Conservation (phyloP, 768 basidiomycete species). For the Rhodocollybia butyracea region DNA sequence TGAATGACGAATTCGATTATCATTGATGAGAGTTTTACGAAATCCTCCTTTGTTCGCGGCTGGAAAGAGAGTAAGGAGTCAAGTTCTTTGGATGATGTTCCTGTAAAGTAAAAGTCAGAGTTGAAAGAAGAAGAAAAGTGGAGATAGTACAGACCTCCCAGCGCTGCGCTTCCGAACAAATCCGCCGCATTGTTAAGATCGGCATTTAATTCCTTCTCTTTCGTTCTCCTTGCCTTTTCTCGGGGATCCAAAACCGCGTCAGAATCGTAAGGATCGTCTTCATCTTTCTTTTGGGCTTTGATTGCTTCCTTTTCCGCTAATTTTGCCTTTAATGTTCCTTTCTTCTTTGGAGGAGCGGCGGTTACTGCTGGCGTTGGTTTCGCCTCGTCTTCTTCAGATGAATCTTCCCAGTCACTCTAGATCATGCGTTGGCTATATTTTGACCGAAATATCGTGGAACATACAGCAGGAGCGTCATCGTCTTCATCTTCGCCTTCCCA, state of each 20-base stretch:
- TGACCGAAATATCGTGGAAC: slow-evolving; percentile 23
- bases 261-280: slow-evolving; percentile 54
- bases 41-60: slow-evolving; percentile 90
- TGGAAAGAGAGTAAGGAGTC: slow-evolving; percentile 72
- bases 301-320: slow-evolving; percentile 88
- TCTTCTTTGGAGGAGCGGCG: slow-evolving; percentile 81
- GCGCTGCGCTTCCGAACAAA: slow-evolving; percentile 67
- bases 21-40: slow-evolving; percentile 64
- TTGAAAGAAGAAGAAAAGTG: not conserved
- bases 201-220: slow-evolving; percentile 78
- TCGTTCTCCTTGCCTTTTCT: slow-evolving; percentile 73
- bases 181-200: slow-evolving; percentile 85
- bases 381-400: slow-evolving; percentile 74
- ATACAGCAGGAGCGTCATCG: slow-evolving; percentile 70
- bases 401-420: slow-evolving; percentile 95
- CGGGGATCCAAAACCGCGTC: slow-evolving; percentile 77
- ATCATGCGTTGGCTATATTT: not conserved
- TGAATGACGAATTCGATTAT: slow-evolving; percentile 77
- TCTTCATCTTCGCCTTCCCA: slow-evolving; percentile 95
- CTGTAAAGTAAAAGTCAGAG: slow-evolving; percentile 29
- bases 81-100: slow-evolving; percentile 64
- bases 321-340: slow-evolving; percentile 88
- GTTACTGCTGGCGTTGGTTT: slow-evolving; percentile 41
- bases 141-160: slow-evolving; percentile 60
- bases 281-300: slow-evolving; percentile 49